Evolutionary conservation across 2,329 filamentous ascomycete genomes (phyloP).

Genomic region (Cordyceps javanica): DNA sequence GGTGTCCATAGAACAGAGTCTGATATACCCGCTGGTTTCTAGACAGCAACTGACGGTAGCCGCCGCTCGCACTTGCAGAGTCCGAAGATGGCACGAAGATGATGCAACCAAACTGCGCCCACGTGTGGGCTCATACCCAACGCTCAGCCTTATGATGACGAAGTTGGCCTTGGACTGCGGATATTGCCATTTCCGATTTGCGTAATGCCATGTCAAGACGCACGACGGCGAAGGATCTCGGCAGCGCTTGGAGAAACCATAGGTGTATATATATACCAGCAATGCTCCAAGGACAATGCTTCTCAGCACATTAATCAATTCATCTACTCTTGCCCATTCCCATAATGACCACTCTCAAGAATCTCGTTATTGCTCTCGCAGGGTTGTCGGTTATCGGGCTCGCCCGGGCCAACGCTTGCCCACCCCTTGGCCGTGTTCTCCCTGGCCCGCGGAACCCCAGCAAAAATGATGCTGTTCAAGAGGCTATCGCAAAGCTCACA

Average conservation of each 20-base stretch:
- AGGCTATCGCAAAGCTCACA: constrained; percentile 20
- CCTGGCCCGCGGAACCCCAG: constrained; percentile 30
- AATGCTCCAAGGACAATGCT: not conserved
- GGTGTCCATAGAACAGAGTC: not conserved
- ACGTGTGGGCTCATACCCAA: not conserved
- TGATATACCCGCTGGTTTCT: not conserved
- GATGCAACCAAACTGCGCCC: not conserved
- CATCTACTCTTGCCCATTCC: not conserved
- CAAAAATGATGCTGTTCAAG: constrained; percentile 23
- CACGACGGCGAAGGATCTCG: not conserved
- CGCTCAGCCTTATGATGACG: not conserved
- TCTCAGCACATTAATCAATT: not conserved
- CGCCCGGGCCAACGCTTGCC: constrained; percentile 29
- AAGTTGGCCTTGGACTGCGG: not conserved
- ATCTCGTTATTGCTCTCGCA: constrained; percentile 8
- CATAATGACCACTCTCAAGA: not conserved
- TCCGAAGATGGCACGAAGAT: not conserved
- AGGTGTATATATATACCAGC: not conserved
- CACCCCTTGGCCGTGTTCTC: constrained; percentile 37
- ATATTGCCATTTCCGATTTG: not conserved
- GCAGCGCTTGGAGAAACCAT: not conserved
- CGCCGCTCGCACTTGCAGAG: not conserved
- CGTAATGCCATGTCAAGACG: not conserved
- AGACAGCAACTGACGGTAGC: not conserved
- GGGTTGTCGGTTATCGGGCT: constrained; percentile 18